Base-by-base conservation (phyloP, 345 rosid species). In the Brassica incana region DNA sequence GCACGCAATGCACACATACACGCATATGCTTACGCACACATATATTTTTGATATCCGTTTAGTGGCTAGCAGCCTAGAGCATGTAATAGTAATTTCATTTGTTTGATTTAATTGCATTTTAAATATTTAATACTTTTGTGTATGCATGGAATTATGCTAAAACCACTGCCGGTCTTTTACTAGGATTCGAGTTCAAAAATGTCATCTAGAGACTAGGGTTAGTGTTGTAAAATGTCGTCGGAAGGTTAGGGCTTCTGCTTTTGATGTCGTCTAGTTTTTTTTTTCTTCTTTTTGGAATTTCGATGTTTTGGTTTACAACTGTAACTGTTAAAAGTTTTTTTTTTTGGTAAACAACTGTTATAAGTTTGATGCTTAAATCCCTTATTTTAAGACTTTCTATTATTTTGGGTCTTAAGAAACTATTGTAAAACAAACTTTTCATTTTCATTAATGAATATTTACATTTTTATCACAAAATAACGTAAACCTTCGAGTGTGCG, bases 11-110 rank as follows among this genome's bases (percentile, higher is more conserved):
- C n/a, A 25, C 65, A 60, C 23, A 25, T n/a, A 60, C 15, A 54
- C 25, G 60, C 60, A 54, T 7, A 54, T 7, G 15, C 60, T 15
- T 16, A 54, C 60, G 25, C 8, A 54, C 23, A 16, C 60, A 54
- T 14, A 6, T 8, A 60, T 25, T 25, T 25, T 25, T 59, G 16
- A 64, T 77, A 50, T 71, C 77, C 77, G 1, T 30, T 71, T 54
- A 35, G 71, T 54, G 76, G 66, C 33, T 10, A 18, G 14, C n/a
- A 50, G 58, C 58, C 18, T 56, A 52, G 20, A 63, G 76, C 76
- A 71, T 70, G 72, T 35, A 50, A 70, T 5, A 70, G 36, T 62
- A 69, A 18, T 48, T 6, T 69, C 35, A 45, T 30, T 60, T 77
- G 35, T 30, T 76, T 67, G 11, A 11, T 43, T 32, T 50, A 43